Conservation (phyloP, 495 filamentous ascomycete species). For the Podospora pseudocomata region DNA sequence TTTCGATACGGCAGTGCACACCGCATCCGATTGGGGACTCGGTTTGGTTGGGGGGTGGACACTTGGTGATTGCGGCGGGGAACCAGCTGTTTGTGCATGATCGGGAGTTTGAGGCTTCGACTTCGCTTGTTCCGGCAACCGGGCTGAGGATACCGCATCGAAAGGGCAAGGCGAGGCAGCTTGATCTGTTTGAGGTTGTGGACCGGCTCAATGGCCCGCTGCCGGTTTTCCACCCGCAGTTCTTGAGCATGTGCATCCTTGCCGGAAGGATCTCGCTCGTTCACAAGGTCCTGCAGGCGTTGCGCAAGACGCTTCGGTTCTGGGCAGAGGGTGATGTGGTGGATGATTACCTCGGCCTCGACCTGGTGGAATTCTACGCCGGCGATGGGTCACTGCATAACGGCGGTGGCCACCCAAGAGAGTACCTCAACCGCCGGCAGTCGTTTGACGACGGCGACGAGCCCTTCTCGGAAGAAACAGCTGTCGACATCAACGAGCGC, state of each 20-base stretch:
- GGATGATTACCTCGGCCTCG: slow-evolving; percentile 74
- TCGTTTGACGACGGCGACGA: slow-evolving; percentile 55
- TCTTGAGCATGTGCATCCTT: slow-evolving; percentile 83
- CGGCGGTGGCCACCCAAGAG: slow-evolving; percentile 21
- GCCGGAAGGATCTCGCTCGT: slow-evolving; percentile 72
- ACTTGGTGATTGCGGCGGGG: slow-evolving; percentile 81
- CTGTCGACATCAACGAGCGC: slow-evolving; percentile 68
- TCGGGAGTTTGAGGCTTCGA: slow-evolving; percentile 61
- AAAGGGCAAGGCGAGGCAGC: slow-evolving; percentile 31
- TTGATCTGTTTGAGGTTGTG: slow-evolving; percentile 77
- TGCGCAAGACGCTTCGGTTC: slow-evolving; percentile 79
- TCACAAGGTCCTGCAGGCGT: slow-evolving; percentile 65
- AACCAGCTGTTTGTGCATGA: slow-evolving; percentile 92
- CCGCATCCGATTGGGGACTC: slow-evolving; percentile 92
- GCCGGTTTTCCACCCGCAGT: slow-evolving; percentile 91
- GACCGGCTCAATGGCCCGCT: slow-evolving; percentile 80
- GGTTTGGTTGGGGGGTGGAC: slow-evolving; percentile 79
- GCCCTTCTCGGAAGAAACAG: slow-evolving; percentile 68
- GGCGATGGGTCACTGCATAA: slow-evolving; percentile 18
- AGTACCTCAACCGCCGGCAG: slow-evolving; percentile 30
- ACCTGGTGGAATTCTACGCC: slow-evolving; percentile 66
- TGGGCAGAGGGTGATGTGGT: slow-evolving; percentile 77
- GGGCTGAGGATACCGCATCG: slow-evolving; percentile 56
- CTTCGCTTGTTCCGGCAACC: slow-evolving; percentile 52
- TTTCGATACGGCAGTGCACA: slow-evolving; percentile 75